Evolutionary conservation across 345 rosid species (phyloP), one percentile per base, ranked within the genome.

Genomic region (Salix udensis): DNA sequence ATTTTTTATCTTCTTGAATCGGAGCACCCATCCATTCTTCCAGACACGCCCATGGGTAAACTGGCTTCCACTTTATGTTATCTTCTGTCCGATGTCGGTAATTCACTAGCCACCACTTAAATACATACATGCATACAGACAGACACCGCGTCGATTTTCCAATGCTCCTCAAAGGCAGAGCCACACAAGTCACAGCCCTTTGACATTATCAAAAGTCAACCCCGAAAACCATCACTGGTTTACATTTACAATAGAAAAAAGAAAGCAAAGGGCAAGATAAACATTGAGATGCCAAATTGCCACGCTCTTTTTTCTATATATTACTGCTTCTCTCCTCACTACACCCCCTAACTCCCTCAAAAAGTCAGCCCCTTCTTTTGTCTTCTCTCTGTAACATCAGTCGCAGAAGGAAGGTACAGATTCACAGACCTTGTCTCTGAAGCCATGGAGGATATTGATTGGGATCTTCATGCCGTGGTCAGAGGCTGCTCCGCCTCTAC

Each of bases 401-500:
- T 39, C 62, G 76, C 76, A 67, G 75, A 78, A 50, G 67, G 55
- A 72, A 31, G 74, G 65, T 75, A 40, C 77, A 84, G 82, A 79
- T 84, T 86, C 84, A 50, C 74, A 76, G 82, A 68, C 75, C 81
- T 30, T 70, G 77, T 72, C 66, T 78, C 70, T 42, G 67, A 52
- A 67, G 46, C 78, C 80, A 88, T 93, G 95, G 97, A 87, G 75
- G 97, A 83, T 71, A 58, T 23, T 58, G 98, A 93, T 79, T 95
- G 98, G 98, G 98, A 95, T 89, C 94, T 95, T 76, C 89, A 88
- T 73, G 98, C 98, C 69, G 97, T 95, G 81, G 98, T 95, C 53
- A 85, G 97, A 83, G 88, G 97, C 44, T 90, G 93, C 81, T 71
- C 85, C 83, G 37, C 85, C 74, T 30, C 82, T 4, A 34, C 88